Conservation (phyloP, 2,329 filamentous ascomycete species). For the Diplocarpon mali region DNA sequence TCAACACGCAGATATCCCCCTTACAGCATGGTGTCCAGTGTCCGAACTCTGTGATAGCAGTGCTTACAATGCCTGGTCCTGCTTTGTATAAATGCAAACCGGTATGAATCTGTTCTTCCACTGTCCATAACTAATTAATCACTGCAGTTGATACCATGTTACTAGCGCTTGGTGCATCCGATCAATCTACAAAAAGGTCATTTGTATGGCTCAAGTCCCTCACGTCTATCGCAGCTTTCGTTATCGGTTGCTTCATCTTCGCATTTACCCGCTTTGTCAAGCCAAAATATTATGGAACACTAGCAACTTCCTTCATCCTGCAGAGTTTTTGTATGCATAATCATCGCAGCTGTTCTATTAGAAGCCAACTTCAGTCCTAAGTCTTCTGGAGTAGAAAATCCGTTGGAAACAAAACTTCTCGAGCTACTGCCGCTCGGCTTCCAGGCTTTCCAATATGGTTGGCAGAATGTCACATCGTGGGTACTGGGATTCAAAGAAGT, state of each 20-base stretch:
- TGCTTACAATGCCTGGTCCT: slow-evolving; percentile 36
- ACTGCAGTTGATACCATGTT: slow-evolving; percentile 49
- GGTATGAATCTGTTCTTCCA: slow-evolving; percentile 25
- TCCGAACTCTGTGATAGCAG: slow-evolving; percentile 37
- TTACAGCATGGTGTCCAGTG: slow-evolving; percentile 34
- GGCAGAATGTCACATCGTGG: slow-evolving; percentile 65
- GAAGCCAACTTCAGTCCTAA: slow-evolving; percentile 36
- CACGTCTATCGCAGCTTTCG: slow-evolving; percentile 41
- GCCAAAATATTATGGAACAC: slow-evolving; percentile 32
- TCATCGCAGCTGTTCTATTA: slow-evolving; percentile 41
- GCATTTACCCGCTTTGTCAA: slow-evolving; percentile 29
- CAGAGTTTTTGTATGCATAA: slow-evolving; percentile 41
- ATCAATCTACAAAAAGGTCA: slow-evolving; percentile 38
- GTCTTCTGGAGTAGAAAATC: slow-evolving; percentile 27
- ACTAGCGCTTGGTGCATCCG: slow-evolving; percentile 45
- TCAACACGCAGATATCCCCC: slow-evolving; percentile 27
- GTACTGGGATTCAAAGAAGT: slow-evolving; percentile 58
- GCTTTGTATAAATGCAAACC: slow-evolving; percentile 42
- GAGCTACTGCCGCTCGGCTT: slow-evolving; percentile 35
- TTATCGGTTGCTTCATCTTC: slow-evolving; percentile 40
- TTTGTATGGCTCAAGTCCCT: slow-evolving; percentile 42
- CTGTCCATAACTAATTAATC: not conserved
- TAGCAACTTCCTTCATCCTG: slow-evolving; percentile 38
- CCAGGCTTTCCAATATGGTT: slow-evolving; percentile 61
- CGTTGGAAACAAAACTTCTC: slow-evolving; percentile 28